These are phyloP conservation scores for Funneliformis caledonium DNA, from an alignment of 371 early-diverging fungal genomes.

Conservation along the genomic window DNA sequence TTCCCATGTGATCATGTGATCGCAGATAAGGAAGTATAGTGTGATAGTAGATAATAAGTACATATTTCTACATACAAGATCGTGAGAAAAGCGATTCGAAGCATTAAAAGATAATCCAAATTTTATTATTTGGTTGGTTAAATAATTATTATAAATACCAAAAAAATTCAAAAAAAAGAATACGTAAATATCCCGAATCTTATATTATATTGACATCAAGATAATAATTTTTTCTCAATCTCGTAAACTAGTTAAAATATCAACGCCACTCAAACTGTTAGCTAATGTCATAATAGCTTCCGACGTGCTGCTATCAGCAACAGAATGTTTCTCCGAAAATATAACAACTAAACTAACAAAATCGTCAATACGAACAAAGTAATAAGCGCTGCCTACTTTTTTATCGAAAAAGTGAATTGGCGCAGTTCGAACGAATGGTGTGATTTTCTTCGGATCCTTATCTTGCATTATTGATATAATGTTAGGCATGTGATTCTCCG, in stretches of 20 bases:
- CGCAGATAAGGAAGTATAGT: not conserved
- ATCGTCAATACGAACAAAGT: conserved; percentile 60
- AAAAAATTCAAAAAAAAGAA: too few species aligned
- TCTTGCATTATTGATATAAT: conserved; percentile 33
- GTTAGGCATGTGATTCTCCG: conserved; percentile 16
- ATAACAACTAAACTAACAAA: conserved; percentile 64
- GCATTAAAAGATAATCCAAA: too few species aligned
- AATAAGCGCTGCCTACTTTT: conserved; percentile 63
- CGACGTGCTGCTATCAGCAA: conserved; percentile 55
- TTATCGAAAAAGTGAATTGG: conserved; percentile 61
- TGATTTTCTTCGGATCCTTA: not conserved
- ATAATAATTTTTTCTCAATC: too few species aligned
- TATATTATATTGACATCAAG: too few species aligned
- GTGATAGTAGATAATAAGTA: not conserved
- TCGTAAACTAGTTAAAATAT: conserved; percentile 45
- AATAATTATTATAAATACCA: too few species aligned
- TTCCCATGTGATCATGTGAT: not conserved
- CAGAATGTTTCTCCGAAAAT: conserved; percentile 60
- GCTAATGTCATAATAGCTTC: conserved; percentile 56
- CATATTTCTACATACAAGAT: not conserved
- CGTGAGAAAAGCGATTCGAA: not conserved
- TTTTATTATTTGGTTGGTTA: too few species aligned
- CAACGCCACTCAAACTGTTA: conserved; percentile 45
- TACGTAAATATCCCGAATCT: too few species aligned
- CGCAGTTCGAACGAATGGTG: conserved; percentile 43